Evolutionary conservation across 179 eudicot genomes (phyloP).

Genomic region (Vitellaria paradoxa): DNA sequence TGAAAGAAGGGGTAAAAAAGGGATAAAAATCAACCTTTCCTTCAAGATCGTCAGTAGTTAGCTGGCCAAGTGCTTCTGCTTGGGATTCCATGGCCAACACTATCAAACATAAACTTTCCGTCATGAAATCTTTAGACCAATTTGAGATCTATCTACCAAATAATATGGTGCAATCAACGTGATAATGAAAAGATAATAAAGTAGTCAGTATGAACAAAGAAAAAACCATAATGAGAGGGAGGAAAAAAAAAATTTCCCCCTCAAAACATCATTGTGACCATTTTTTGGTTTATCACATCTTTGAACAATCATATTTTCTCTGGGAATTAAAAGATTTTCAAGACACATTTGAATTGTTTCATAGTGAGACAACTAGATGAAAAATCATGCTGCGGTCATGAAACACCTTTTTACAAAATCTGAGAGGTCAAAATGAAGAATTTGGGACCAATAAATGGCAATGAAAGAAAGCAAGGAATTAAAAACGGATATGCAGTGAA

Average conservation of each 20-base stretch:
- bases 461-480: too few species aligned
- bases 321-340: neutral
- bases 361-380: neutral
- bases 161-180: neutral
- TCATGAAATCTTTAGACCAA: neutral
- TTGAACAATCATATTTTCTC: neutral
- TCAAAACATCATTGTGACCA: neutral
- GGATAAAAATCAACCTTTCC: constrained; percentile 57
- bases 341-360: too few species aligned
- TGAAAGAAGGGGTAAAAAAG: too few species aligned
- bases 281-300: neutral
- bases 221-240: neutral
- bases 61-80: constrained; percentile 85
- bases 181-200: neutral
- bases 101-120: constrained; percentile 21
- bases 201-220: neutral
- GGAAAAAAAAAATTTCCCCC: neutral
- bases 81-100: constrained; percentile 94
- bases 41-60: constrained; percentile 86
- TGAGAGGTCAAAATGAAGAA: neutral
- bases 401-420: neutral
- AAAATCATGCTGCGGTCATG: neutral
- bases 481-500: too few species aligned
- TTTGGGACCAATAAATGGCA: neutral
- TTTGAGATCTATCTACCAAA: neutral